Conservation (phyloP, 768 basidiomycete genomes). For the Naganishia kalamii region DNA sequence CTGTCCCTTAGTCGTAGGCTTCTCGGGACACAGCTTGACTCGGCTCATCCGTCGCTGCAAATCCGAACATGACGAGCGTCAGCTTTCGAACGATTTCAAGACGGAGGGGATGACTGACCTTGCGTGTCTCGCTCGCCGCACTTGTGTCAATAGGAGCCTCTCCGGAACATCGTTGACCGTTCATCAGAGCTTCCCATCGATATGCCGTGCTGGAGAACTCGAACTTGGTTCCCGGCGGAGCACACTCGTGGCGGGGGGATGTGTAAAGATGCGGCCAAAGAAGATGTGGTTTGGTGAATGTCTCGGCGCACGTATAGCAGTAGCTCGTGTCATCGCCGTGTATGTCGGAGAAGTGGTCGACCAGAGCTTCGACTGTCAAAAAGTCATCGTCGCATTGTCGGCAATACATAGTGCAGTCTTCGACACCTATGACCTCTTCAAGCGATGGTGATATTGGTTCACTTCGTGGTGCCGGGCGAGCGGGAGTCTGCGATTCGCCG, state of each 20-base stretch:
- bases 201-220: background rate
- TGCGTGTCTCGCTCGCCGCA: background rate
- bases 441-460: background rate
- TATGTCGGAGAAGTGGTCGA: background rate
- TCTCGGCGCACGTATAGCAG: slow-evolving; percentile 1
- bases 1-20: no score
- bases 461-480: background rate
- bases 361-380: background rate
- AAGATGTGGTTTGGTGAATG: background rate
- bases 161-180: background rate
- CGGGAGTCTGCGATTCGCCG: no score
- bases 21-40: no score
- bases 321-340: background rate
- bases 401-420: background rate
- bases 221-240: background rate
- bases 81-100: background rate
- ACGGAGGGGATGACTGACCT: background rate
- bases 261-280: background rate
- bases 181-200: background rate
- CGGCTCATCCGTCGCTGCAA: no score
- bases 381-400: background rate
- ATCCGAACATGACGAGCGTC: no score
- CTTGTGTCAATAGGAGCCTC: background rate
- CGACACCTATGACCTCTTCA: background rate
- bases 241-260: background rate